Evolutionary conservation across 768 basidiomycete species (phyloP).

Genomic region (Favolaschia claudopus): DNA sequence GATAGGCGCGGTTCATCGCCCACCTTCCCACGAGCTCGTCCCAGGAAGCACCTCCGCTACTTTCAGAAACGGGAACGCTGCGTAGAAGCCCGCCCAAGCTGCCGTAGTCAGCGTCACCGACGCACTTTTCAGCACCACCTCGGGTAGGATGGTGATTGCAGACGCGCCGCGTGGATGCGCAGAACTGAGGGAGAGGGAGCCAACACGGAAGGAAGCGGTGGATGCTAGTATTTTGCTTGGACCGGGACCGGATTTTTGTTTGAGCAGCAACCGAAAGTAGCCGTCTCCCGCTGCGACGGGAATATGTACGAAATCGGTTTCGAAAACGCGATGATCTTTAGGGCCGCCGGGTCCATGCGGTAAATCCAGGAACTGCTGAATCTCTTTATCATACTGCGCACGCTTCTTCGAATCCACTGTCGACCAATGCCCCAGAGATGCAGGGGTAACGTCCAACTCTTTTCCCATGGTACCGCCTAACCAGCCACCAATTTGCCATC

Average conservation of each 20-base stretch:
- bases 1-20: constrained; percentile 21
- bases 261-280: constrained; percentile 42
- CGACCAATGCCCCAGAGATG: constrained; percentile 45
- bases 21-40: constrained; percentile 15
- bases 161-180: constrained; percentile 45
- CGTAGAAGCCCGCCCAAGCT: constrained; percentile 20
- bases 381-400: constrained; percentile 33
- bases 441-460: constrained; percentile 51
- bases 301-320: constrained; percentile 40
- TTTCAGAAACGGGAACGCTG: constrained; percentile 25
- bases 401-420: constrained; percentile 35
- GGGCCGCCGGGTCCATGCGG: constrained; percentile 31
- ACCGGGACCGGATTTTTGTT: constrained; percentile 40
- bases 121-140: constrained; percentile 18
- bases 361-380: constrained; percentile 43
- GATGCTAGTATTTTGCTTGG: constrained; percentile 45
- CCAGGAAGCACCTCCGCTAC: constrained; percentile 20
- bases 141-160: constrained; percentile 17
- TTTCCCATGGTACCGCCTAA: constrained; percentile 40
- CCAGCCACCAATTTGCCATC: constrained; percentile 13
- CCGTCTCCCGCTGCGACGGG: constrained; percentile 45
- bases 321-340: constrained; percentile 42
- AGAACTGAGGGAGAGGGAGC: constrained; percentile 48
- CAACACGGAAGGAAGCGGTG: constrained; percentile 41
- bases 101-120: constrained; percentile 12